These are phyloP conservation scores for Rhizoclosmatium globosum DNA, from an alignment of 192 early-diverging fungal species.

Conservation along the genomic window DNA sequence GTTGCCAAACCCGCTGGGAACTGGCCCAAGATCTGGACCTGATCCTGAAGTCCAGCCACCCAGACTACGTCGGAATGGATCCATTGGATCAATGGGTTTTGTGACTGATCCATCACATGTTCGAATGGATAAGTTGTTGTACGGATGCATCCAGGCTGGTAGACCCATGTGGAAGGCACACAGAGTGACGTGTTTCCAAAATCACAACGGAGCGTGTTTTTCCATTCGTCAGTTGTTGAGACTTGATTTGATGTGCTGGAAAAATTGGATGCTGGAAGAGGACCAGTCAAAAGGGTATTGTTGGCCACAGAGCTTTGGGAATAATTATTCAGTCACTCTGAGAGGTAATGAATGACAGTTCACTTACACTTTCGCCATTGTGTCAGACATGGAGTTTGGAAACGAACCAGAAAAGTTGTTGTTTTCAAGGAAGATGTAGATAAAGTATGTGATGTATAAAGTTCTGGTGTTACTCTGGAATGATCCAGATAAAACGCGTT, in stretches of 20 bases:
- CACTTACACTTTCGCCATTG: not conserved
- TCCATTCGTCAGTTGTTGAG: constrained; percentile 12
- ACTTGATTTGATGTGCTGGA: not conserved
- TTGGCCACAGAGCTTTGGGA: not conserved
- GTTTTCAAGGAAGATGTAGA: not conserved
- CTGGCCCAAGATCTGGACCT: not conserved
- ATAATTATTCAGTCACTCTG: not conserved
- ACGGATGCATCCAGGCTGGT: constrained; percentile 24
- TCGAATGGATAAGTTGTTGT: constrained; percentile 1
- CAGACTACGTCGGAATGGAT: not conserved
- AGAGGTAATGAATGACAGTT: not conserved
- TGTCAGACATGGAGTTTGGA: constrained; percentile 24
- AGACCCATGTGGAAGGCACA: constrained; percentile 3
- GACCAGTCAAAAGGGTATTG: constrained; percentile 22
- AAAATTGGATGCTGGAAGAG: not conserved
- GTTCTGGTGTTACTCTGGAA: not conserved
- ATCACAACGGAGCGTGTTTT: not conserved
- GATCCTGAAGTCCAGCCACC: not conserved
- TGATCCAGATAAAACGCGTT: not conserved
- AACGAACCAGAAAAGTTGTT: constrained; percentile 28
- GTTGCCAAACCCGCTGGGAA: not conserved
- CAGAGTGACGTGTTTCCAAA: constrained; percentile 19
- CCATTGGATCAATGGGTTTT: constrained; percentile 15
- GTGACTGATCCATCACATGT: not conserved
- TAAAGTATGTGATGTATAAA: not conserved